Evolutionary conservation across 2,329 filamentous ascomycete genomes (phyloP), one percentile per base, ranked within the genome.

Genomic region (Neoscytalidium dimidiatum): DNA sequence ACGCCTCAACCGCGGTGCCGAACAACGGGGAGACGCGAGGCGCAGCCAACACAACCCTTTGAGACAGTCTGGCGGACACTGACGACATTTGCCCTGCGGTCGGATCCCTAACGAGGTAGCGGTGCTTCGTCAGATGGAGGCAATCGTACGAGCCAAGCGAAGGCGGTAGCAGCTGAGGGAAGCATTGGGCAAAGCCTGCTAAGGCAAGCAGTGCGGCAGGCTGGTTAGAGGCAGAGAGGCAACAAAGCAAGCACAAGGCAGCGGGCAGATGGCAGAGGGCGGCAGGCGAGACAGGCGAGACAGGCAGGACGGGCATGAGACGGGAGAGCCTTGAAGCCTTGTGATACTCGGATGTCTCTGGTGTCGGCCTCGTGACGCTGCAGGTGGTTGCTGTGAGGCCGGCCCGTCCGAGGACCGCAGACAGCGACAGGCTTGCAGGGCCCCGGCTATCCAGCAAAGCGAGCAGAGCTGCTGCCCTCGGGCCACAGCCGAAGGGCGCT

Each of bases 281-380:
- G 29, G 52, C 17, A n/a, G 52, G 33, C 23, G n/a, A 38, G n/a
- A 38, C 26, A 26, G 17, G 35, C 53, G 38, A 58, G 35, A 58
- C 53, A 58, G 31, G 35, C 53, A 26, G 44, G 35, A 58, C 53
- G 44, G 31, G 35, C 23, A 43, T 33, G 56, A 60, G 26, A 43
- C 26, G 56, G 46, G 26, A 17, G 28, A 14, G 41, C 9, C 49
- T 51, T n/a, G 48, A 31, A 26, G 51, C 56, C 56, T 44, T 60
- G 52, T 57, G 52, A 57, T 57, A 43, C 52, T 29, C n/a, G 13
- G 11, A 14, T 43, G 52, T 57, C 23, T 43, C 52, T 57, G 52
- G 11, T 7, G 14, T 13, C 21, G 52, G 33, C 52, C 52, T 56
- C 33, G 52, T 56, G 52, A 56, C 52, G 33, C 52, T 8, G 23